Percentiles rank a stretch among this genome's conserved stretches.
These are phyloP conservation scores for Ogataea zsoltii DNA, from an alignment of 805 yeast genomes.

Conservation along the genomic window DNA sequence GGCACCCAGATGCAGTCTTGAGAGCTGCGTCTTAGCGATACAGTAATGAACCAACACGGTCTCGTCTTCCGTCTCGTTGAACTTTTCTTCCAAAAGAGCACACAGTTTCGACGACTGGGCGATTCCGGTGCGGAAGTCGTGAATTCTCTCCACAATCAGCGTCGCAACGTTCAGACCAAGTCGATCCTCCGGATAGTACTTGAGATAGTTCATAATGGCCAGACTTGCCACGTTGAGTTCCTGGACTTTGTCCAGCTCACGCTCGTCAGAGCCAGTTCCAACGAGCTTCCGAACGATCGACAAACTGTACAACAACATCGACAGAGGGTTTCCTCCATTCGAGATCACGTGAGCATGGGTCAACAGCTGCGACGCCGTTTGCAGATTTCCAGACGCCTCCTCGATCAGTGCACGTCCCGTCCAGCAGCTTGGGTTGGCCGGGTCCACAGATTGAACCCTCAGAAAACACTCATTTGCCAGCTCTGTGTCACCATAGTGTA, in stretches of 20 bases:
- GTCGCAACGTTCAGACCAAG: slow-evolving; percentile 58
- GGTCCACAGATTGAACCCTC: slow-evolving; percentile 79
- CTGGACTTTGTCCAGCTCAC: slow-evolving; percentile 60
- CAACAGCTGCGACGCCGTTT: slow-evolving; percentile 56
- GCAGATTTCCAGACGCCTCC: slow-evolving; percentile 48
- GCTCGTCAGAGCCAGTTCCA: slow-evolving; percentile 41
- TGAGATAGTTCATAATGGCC: slow-evolving; percentile 67
- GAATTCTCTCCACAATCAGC: slow-evolving; percentile 66
- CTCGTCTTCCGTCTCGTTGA: slow-evolving; percentile 17
- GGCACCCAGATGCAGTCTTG: slow-evolving; percentile 68
- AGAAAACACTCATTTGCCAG: slow-evolving; percentile 73
- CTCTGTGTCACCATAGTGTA: slow-evolving; percentile 64
- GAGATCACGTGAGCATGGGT: slow-evolving; percentile 81
- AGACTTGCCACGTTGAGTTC: slow-evolving; percentile 65
- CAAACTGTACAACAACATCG: slow-evolving; percentile 72
- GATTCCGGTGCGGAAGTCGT: slow-evolving; percentile 57
- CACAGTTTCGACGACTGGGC: slow-evolving; percentile 48
- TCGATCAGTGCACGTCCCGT: slow-evolving; percentile 74
- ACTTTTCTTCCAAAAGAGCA: slow-evolving; percentile 34
- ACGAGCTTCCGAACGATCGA: slow-evolving; percentile 51
- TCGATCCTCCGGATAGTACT: slow-evolving; percentile 57
- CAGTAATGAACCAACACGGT: slow-evolving; percentile 51
- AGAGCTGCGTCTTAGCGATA: slow-evolving; percentile 63
- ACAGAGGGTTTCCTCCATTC: slow-evolving; percentile 66
- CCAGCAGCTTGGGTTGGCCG: slow-evolving; percentile 79